Percentiles rank a stretch among this genome's conserved stretches.
Evolutionary conservation across 345 rosid species (phyloP).

Genomic region (Diplotaxis tenuifolia): DNA sequence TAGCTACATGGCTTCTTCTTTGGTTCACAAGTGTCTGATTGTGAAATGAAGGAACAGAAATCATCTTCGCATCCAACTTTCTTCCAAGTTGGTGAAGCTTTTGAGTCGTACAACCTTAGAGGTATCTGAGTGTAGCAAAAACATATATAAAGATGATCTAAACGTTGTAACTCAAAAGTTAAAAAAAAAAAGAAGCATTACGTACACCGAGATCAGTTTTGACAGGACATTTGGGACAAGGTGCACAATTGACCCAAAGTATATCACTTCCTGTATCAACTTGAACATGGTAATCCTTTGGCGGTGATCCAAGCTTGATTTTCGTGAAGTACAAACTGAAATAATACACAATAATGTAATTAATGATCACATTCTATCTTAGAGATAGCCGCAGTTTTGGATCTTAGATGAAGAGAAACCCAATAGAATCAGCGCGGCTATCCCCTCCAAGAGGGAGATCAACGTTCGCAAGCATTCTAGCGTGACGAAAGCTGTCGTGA

Average conservation of each 20-base stretch:
- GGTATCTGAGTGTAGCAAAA: constrained; percentile 60
- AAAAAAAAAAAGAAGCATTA: constrained; percentile 1
- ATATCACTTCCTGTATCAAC: constrained; percentile 97
- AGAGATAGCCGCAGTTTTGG: no score
- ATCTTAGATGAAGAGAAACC: no score
- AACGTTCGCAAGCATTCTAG: constrained; percentile 57
- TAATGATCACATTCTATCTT: neutral
- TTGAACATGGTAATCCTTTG: constrained; percentile 74
- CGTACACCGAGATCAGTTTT: constrained; percentile 86
- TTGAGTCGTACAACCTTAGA: constrained; percentile 37
- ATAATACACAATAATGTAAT: constrained; percentile 15
- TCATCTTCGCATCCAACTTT: constrained; percentile 34
- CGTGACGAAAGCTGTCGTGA: constrained; percentile 75
- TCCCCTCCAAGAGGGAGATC: constrained; percentile 77
- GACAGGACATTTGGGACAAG: constrained; percentile 68
- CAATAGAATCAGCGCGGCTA: constrained; percentile 69
- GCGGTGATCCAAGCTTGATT: constrained; percentile 72
- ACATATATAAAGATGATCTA: neutral
- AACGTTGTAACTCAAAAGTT: no score
- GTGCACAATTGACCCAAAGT: constrained; percentile 88
- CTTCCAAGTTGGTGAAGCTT: constrained; percentile 15
- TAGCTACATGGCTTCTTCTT: constrained; percentile 31
- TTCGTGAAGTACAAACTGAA: constrained; percentile 77
- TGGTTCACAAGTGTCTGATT: constrained; percentile 23
- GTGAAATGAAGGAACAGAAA: constrained; percentile 26